These are phyloP conservation scores for Coniochaeta sp. DNA, from an alignment of 2,329 filamentous ascomycete genomes.

Conservation along the genomic window DNA sequence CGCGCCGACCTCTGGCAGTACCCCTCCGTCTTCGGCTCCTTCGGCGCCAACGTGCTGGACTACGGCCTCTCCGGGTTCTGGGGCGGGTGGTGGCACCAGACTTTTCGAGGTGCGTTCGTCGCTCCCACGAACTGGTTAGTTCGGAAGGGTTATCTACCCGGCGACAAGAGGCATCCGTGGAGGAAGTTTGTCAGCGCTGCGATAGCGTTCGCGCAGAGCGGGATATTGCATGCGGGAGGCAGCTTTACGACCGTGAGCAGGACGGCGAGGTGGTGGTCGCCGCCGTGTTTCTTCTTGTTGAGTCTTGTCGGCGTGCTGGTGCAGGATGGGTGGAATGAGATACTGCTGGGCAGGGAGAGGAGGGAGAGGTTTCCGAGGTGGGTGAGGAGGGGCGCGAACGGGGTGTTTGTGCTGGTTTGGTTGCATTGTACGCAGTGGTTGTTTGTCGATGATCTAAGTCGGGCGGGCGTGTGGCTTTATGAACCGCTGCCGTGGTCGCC, in stretches of 20 bases:
- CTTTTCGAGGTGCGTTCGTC: constrained; percentile 68
- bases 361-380: constrained; percentile 30
- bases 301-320: constrained; percentile 59
- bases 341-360: constrained; percentile 20
- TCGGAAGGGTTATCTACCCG: constrained; percentile 29
- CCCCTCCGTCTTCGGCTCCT: constrained; percentile 49
- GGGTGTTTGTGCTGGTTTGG: constrained; percentile 59
- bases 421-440: constrained; percentile 57
- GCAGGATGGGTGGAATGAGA: constrained; percentile 39
- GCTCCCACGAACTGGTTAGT: constrained; percentile 47
- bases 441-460: constrained; percentile 70
- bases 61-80: constrained; percentile 74
- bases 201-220: constrained; percentile 60
- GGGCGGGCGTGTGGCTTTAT: constrained; percentile 68
- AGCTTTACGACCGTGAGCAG: constrained; percentile 57
- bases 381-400: constrained; percentile 48
- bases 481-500: constrained; percentile 76
- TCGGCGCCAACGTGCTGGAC: constrained; percentile 47
- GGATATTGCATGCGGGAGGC: constrained; percentile 62
- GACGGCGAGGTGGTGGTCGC: constrained; percentile 40
- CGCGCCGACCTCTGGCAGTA: constrained; percentile 45
- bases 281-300: constrained; percentile 64
- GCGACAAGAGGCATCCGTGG: constrained; percentile 19
- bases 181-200: constrained; percentile 27
- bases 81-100: constrained; percentile 87